A percentile compares a stretch with the other conserved stretches of the same genome.
Evolutionary conservation across 805 yeast genomes (phyloP).

Genomic region (Zygotorulaspora florentina): DNA sequence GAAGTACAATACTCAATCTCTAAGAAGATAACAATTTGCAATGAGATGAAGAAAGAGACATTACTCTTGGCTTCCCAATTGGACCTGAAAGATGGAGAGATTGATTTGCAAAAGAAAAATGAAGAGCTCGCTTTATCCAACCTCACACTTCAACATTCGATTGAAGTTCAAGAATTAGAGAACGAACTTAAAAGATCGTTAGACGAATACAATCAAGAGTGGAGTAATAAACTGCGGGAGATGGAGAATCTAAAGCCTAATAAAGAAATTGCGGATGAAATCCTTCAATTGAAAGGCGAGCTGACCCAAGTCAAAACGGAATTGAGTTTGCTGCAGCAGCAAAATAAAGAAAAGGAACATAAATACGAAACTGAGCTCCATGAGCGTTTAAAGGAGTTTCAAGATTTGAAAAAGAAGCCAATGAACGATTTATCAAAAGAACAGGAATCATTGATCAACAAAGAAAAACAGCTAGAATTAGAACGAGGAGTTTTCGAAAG

Average conservation of each 20-base stretch:
- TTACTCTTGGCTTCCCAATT: conserved; percentile 17
- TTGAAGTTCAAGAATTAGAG: conserved; percentile 24
- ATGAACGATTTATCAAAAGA: conserved; percentile 21
- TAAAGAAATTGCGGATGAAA: conserved; percentile 29
- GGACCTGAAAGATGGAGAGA: conserved; percentile 19
- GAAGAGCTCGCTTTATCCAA: conserved; percentile 23
- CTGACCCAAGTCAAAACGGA: conserved; percentile 18
- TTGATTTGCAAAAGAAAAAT: conserved; percentile 14
- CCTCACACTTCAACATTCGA: conserved; percentile 20
- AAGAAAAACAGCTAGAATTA: conserved; percentile 10
- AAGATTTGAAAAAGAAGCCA: conserved; percentile 21
- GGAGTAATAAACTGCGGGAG: conserved; percentile 24
- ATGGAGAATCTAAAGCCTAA: conserved; percentile 31
- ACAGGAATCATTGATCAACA: conserved; percentile 14
- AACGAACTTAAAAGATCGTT: conserved; percentile 21
- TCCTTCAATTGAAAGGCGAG: conserved; percentile 27
- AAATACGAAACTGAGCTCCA: conserved; percentile 14
- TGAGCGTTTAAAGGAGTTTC: conserved; percentile 24
- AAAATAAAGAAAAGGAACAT: conserved; percentile 13
- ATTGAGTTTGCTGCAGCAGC: conserved; percentile 11
- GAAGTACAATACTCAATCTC: conserved; percentile 24
- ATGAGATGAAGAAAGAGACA: conserved; percentile 22
- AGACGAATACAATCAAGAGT: conserved; percentile 15
- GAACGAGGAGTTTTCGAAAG: conserved; percentile 18
- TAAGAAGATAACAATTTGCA: conserved; percentile 20